Evolutionary conservation across 768 basidiomycete species (phyloP), one percentile per base, ranked within the genome.

Genomic region (Tylopilus cervinicoccineus): DNA sequence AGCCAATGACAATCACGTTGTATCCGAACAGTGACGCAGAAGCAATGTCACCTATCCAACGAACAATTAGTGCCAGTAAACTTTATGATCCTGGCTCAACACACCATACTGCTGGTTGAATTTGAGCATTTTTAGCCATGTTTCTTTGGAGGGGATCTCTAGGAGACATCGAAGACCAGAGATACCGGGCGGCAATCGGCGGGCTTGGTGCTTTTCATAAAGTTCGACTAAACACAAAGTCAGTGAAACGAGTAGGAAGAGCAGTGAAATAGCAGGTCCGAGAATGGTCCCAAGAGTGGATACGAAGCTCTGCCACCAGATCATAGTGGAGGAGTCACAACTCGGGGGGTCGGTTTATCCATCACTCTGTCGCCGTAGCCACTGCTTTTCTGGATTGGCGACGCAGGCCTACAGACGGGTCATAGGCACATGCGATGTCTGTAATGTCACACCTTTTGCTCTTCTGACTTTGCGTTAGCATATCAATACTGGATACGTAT

Each of bases 1-100:
- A 71, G 45, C 75, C 76, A 6, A 79, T 56, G 32, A 77, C 47
- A 17, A 77, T 61, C 33, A 77, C 61, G 6, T 72, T 70, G 50
- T 74, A 48, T 36, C 54, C 52, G 4, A 54, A 44, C 4, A 57
- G 3, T 17, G 47, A 51, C 10, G 27, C 26, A 27, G 52, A 58
- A 16, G 54, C 54, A 42, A 60, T 47, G 38, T 61, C 51, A 45
- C 55, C 55, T 61, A 32, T 39, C 3, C 20, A 13, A 33, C 12
- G 23, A 20, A 23, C 9, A n/a, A 6, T 43, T 1, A 51, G 26
- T 9, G n/a, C 20, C 2, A 10, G 23, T 24, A 19, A 26, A 17
- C 16, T 27, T 27, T 22, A 22, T 12, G 5, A 17, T 37, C 16
- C 19, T 8, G 17, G 26, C 9, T 29, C n/a, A 13, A n/a, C 55